Conservation (phyloP, 2,329 filamentous ascomycete genomes). For the Fonsecaea multimorphosa region DNA sequence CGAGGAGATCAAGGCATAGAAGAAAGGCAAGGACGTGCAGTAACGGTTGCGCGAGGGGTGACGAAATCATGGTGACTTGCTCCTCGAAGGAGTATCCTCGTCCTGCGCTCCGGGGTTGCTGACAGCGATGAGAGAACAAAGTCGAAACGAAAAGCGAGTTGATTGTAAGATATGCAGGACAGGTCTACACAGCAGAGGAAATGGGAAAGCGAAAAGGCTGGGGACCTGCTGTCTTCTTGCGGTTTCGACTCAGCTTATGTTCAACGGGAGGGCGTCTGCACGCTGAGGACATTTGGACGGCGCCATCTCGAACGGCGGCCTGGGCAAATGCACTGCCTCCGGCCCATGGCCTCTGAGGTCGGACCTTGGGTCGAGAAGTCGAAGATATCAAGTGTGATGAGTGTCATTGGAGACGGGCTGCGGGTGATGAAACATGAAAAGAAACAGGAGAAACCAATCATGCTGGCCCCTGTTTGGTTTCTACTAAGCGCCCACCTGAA, state of each 20-base stretch:
- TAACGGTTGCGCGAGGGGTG: not conserved
- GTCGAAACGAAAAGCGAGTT: not conserved
- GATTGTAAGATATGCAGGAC: not conserved
- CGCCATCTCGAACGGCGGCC: constrained; percentile 13
- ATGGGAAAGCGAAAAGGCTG: not conserved
- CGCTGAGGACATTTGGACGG: constrained; percentile 2
- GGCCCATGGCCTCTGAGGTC: constrained; percentile 5
- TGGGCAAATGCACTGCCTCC: constrained; percentile 21
- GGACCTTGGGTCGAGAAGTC: constrained; percentile 7
- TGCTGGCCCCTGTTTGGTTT: not conserved
- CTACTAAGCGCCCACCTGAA: constrained; percentile 23
- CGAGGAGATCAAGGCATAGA: constrained; percentile 19
- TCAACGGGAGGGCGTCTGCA: constrained; percentile 13
- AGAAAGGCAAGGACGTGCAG: constrained; percentile 16
- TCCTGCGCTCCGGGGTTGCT: not conserved
- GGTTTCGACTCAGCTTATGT: constrained; percentile 26
- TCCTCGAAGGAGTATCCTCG: not conserved
- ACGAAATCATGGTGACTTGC: constrained; percentile 2
- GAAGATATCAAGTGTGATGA: constrained; percentile 19
- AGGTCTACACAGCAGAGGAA: not conserved
- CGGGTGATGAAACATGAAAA: constrained; percentile 28
- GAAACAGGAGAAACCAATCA: constrained; percentile 9
- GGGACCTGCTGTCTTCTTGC: not conserved
- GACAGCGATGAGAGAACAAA: not conserved
- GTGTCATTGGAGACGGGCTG: constrained; percentile 23